A percentile compares a stretch with the other conserved stretches of the same genome.
Evolutionary conservation across 2,329 filamentous ascomycete genomes (phyloP).

Genomic region (Fusarium proliferatum): DNA sequence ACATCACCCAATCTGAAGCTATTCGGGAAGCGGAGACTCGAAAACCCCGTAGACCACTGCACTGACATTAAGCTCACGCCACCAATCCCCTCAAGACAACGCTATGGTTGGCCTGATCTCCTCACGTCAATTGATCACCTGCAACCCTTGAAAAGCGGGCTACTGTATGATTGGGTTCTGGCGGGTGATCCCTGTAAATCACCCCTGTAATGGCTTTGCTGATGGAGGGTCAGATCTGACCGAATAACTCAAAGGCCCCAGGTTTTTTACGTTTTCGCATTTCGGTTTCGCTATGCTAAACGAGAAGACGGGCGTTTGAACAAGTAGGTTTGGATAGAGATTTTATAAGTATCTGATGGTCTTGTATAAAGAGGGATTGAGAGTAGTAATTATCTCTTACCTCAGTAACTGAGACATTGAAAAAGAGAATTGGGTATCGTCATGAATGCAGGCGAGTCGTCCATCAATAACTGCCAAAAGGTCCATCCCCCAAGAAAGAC

Average conservation of each 20-base stretch:
- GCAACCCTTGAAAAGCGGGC: slow-evolving; percentile 15
- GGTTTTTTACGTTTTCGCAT: slow-evolving; percentile 24
- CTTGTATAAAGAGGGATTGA: not conserved
- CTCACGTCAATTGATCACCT: slow-evolving; percentile 9
- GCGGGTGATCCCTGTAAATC: not conserved
- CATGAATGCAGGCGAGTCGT: not conserved
- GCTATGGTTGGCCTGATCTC: slow-evolving; percentile 8
- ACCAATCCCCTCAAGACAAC: not conserved
- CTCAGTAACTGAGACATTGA: too few relatives aligned
- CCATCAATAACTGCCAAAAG: not conserved
- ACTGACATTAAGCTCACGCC: slow-evolving; percentile 21
- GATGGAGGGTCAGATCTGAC: slow-evolving; percentile 28
- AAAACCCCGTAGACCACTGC: not conserved
- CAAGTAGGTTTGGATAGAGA: not conserved
- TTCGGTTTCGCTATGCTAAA: slow-evolving; percentile 31
- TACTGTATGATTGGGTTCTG: slow-evolving; percentile 1
- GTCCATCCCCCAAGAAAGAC: not conserved
- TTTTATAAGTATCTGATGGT: not conserved
- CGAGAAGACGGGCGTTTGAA: not conserved
- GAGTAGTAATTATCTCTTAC: accelerated
- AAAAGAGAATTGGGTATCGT: slow-evolving; percentile 16
- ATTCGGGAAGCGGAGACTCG: not conserved
- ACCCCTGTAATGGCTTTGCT: not conserved
- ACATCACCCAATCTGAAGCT: not conserved
- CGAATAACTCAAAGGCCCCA: slow-evolving; percentile 37